Conservation (phyloP, 2,329 filamentous ascomycete species). For the Neopestalotiopsis sp. region DNA sequence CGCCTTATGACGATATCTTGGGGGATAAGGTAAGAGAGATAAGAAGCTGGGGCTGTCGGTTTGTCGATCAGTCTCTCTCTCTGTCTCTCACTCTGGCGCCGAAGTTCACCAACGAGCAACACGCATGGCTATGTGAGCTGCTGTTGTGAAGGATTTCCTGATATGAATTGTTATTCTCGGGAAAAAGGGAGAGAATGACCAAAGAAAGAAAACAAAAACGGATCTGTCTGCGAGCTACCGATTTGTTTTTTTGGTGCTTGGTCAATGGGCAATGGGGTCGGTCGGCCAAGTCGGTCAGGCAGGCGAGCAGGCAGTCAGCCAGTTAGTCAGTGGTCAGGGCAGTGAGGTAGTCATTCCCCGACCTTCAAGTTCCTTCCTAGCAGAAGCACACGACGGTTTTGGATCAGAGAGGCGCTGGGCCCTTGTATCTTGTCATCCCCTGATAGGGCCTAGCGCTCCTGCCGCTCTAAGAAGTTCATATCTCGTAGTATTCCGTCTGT, state of each 20-base stretch:
- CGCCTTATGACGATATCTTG: slow-evolving; percentile 13
- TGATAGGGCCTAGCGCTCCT: background rate
- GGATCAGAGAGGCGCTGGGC: background rate
- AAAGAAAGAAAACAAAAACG: background rate
- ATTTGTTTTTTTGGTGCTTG: background rate
- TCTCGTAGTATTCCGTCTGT: background rate
- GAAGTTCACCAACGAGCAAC: background rate
- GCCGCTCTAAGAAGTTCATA: background rate
- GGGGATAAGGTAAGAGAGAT: slow-evolving; percentile 5
- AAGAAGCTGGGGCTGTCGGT: background rate
- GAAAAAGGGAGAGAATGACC: background rate
- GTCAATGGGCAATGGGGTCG: background rate
- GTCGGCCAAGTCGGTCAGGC: background rate
- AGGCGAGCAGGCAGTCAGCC: background rate
- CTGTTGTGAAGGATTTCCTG: background rate
- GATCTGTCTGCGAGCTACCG: background rate
- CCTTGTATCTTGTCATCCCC: background rate
- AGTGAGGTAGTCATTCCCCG: background rate
- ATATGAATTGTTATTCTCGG: background rate
- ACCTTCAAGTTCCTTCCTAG: background rate
- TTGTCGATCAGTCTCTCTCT: background rate
- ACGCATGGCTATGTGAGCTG: background rate
- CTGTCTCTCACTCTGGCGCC: background rate
- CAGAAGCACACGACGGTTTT: background rate
- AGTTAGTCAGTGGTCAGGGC: background rate